phyloP scores from a whole-genome alignment of 108 stramenopile species.

The Fragilaria radians region DNA sequence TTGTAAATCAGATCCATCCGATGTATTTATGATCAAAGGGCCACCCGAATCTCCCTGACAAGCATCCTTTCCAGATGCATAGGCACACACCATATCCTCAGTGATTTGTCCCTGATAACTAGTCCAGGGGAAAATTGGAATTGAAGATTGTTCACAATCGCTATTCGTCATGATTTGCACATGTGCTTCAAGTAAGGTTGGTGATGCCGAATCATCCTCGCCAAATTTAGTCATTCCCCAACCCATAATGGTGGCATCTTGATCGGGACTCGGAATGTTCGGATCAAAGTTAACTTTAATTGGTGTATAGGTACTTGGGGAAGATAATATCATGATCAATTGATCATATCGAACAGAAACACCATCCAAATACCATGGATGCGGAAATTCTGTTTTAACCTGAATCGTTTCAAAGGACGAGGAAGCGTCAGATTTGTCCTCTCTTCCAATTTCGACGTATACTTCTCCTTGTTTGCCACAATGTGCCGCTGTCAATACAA shows the following conservation, averaged over 20 bases:
- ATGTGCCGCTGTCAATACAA: slow-evolving; percentile 65
- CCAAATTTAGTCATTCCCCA: background rate
- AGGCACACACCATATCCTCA: slow-evolving; percentile 36
- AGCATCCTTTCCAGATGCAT: slow-evolving; percentile 18
- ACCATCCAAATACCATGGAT: background rate
- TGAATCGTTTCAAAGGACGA: background rate
- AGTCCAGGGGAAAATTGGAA: background rate
- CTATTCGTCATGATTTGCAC: background rate
- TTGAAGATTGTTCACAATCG: background rate
- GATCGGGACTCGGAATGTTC: background rate
- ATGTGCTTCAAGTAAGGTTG: background rate
- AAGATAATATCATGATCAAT: background rate
- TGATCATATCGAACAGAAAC: background rate
- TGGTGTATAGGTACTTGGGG: background rate
- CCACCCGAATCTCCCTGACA: slow-evolving; percentile 58
- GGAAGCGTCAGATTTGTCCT: background rate
- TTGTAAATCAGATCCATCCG: slow-evolving; percentile 14
- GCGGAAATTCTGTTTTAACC: background rate
- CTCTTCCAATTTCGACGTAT: background rate
- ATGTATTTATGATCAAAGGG: slow-evolving; percentile 19
- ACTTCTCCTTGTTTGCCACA: slow-evolving; percentile 24
- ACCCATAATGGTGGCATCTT: background rate
- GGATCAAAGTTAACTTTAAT: background rate
- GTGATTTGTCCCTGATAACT: slow-evolving; percentile 14
- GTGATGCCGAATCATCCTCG: background rate